phyloP scores from a whole-genome alignment of 768 basidiomycete species.

The Amanita muscaria region DNA sequence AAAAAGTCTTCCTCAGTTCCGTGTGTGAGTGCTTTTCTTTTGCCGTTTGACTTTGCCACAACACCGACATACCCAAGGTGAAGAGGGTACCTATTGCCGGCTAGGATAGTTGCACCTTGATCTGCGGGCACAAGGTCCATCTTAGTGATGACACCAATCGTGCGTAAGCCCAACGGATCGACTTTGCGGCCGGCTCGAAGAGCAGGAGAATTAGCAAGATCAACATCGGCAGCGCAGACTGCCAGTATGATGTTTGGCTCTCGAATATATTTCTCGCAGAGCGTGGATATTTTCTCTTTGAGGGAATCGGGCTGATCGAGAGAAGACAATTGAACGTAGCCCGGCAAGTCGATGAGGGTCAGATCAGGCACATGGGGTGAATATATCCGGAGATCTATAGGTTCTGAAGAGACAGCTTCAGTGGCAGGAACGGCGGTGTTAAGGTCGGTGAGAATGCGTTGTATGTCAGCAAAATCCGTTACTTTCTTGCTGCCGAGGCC shows the following conservation, averaged over 20 bases:
- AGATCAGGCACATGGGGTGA: conserved; percentile 95
- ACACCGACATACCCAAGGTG: conserved; percentile 97
- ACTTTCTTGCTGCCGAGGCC: conserved; percentile 83
- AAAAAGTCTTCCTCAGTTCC: conserved; percentile 66
- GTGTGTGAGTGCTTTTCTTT: conserved; percentile 38
- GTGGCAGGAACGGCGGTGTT: conserved; percentile 88
- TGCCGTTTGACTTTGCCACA: conserved; percentile 61
- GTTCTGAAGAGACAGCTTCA: conserved; percentile 88
- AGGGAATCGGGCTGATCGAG: conserved; percentile 93
- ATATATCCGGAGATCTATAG: conserved; percentile 95
- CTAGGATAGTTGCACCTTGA: conserved; percentile 70
- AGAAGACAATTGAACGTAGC: conserved; percentile 91
- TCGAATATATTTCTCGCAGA: conserved; percentile 97
- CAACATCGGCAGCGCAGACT: conserved; percentile 96
- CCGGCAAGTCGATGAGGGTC: conserved; percentile 94
- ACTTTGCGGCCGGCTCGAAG: conserved; percentile 88
- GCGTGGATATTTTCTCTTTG: conserved; percentile 80
- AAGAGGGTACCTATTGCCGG: conserved; percentile 91
- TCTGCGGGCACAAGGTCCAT: conserved; percentile 94
- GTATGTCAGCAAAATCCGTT: conserved; percentile 85
- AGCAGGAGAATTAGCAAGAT: conserved; percentile 96
- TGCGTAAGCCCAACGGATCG: conserved; percentile 89
- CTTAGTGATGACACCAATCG: conserved; percentile 97
- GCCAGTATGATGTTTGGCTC: conserved; percentile 99
- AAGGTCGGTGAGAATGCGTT: conserved; percentile 87